Percentiles rank a stretch among this genome's conserved stretches.
Evolutionary conservation across 345 rosid genomes (phyloP).

Genomic region (Trapa incisa): DNA sequence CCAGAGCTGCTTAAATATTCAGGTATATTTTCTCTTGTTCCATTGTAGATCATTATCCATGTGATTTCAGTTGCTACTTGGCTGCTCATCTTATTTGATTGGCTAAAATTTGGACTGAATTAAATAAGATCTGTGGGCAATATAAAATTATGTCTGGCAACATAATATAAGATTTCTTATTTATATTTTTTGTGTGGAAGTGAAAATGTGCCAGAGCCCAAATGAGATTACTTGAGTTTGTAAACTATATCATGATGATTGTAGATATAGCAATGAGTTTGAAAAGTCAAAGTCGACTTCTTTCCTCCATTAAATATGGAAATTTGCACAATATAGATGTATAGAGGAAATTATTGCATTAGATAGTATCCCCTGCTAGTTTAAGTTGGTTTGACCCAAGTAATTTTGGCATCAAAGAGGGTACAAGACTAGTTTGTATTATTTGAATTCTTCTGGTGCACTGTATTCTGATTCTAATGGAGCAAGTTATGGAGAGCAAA

Average conservation of each 20-base stretch:
- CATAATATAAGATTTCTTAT: background rate
- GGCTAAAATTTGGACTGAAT: background rate
- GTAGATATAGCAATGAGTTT: background rate
- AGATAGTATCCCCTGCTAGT: no score
- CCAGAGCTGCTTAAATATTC: constrained; percentile 66
- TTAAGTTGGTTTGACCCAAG: no score
- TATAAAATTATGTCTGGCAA: background rate
- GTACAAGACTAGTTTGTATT: no score
- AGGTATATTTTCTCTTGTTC: constrained; percentile 23
- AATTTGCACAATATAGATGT: background rate
- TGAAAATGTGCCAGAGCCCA: background rate
- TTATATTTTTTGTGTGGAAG: background rate
- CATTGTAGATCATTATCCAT: background rate
- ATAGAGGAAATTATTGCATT: background rate
- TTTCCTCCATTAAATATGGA: background rate
- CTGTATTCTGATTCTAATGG: background rate
- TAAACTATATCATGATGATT: background rate
- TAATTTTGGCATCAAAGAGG: no score
- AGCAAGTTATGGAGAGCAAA: background rate
- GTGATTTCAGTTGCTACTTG: background rate
- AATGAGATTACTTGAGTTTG: background rate
- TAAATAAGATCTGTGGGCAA: background rate
- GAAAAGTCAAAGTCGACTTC: background rate
- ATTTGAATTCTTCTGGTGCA: no score
- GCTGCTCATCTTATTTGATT: background rate